Evolutionary conservation across 208 protist genomes (phyloP), one percentile per base, ranked within the genome.

Genomic region (Crithidia bombi): DNA sequence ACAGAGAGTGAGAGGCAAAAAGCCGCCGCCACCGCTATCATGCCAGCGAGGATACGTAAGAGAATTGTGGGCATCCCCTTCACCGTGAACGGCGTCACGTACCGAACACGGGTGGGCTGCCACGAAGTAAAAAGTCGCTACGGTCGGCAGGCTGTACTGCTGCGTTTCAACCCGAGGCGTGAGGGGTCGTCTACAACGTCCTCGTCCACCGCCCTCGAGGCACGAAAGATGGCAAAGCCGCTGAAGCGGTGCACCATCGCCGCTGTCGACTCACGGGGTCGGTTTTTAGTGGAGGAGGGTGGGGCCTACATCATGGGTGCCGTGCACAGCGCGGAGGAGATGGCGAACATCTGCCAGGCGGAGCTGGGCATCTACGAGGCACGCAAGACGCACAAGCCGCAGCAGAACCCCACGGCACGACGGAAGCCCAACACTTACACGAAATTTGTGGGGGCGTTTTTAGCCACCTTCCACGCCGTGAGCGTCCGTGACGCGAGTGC

Each of bases 201-300:
- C 55, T 55, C 44, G 41, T 39, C 59, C 3, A 44, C 61, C 17
- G 30, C 46, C 9, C 12, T 41, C 5, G n/a, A 14, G 11, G 55
- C 43, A 56, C 10, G 5, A 54, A 56, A 51, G 5, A 32, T 76
- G 25, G 28, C 26, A 28, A 47, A 32, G 7, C 54, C 26, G 30
- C 30, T 67, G 35, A 52, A 28, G 5, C 30, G 39, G 12, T 64
- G 73, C 25, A 71, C 75, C 14, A 83, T 92, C 23, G 70, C 78
- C 11, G 77, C 86, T 5, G 83, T 89, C 35, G 81, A 92, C 51
- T 73, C 75, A 17, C 51, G 55, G 5, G 86, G 86, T 3, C 68
- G 70, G 10, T 92, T 87, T 69, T 35, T 79, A 6, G 83, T 89
- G 1, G 67, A 73, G 44, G 58, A 81, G 0, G 73, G 77, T 17